Evolutionary conservation across 345 rosid genomes (phyloP).

Genomic region (Bruguiera sexangula): DNA sequence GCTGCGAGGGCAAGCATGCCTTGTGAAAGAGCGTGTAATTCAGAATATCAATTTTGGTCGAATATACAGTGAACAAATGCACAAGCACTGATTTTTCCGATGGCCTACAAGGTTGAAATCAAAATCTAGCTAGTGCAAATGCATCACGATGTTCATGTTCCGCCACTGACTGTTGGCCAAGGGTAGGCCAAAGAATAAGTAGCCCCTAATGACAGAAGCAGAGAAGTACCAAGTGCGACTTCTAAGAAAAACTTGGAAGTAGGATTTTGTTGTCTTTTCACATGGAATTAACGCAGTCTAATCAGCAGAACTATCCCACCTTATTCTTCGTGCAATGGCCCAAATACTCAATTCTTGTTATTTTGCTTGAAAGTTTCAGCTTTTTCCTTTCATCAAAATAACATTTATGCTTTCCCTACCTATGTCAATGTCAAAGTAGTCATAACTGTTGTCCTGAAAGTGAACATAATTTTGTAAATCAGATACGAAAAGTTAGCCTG

Average conservation of each 20-base stretch:
- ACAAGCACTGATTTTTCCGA: background rate
- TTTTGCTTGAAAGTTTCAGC: constrained; percentile 14
- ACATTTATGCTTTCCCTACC: constrained; percentile 10
- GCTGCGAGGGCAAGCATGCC: too few relatives aligned
- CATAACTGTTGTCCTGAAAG: background rate
- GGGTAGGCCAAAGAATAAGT: constrained; percentile 15
- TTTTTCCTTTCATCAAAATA: constrained; percentile 1
- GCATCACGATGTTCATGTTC: background rate
- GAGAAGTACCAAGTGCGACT: background rate
- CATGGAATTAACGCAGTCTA: background rate
- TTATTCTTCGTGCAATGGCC: constrained; percentile 8
- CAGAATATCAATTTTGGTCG: constrained; percentile 3
- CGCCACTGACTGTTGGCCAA: background rate
- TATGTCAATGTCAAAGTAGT: constrained; percentile 7
- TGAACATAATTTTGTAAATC: constrained; percentile 2
- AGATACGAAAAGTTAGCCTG: constrained; percentile 13
- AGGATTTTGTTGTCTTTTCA: constrained; percentile 6
- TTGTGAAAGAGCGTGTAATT: background rate
- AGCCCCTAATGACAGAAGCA: background rate
- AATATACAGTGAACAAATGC: constrained; percentile 15
- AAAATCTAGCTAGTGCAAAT: background rate
- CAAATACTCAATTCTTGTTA: constrained; percentile 8
- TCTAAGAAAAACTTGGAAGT: background rate
- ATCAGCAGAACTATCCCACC: constrained; percentile 8
- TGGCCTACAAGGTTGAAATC: background rate